phyloP scores from a whole-genome alignment of 176 grass and related monocot genomes.

The Oryza nivara region DNA sequence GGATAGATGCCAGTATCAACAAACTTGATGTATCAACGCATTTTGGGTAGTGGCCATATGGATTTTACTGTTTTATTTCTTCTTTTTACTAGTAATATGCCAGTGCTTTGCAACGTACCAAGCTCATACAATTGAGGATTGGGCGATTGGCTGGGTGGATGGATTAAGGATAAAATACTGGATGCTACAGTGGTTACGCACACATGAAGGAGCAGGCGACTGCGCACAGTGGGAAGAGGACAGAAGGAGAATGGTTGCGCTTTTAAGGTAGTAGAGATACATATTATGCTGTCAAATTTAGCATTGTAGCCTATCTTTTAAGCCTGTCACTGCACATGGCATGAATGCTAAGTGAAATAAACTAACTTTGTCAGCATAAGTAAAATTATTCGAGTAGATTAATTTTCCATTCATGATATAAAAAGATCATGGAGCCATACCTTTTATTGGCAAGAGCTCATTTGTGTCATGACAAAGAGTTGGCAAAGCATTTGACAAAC shows the following conservation, averaged over 20 bases:
- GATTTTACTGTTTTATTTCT: background rate
- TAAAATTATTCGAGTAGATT: background rate
- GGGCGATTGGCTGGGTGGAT: too few species aligned
- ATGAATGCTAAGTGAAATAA: background rate
- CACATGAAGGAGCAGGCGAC: too few species aligned
- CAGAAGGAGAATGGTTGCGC: too few species aligned
- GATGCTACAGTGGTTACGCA: too few species aligned
- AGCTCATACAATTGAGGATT: too few species aligned
- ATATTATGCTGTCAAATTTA: background rate
- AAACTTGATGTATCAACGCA: background rate
- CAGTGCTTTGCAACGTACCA: too few species aligned
- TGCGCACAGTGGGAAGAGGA: too few species aligned
- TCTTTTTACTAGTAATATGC: background rate
- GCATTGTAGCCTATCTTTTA: background rate
- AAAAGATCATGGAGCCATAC: background rate
- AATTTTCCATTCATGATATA: conserved; percentile 42
- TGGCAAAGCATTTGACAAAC: conserved; percentile 33
- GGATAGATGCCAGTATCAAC: background rate
- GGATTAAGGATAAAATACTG: too few species aligned
- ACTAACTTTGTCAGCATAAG: background rate
- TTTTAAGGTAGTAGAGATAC: background rate
- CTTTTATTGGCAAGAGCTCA: conserved; percentile 46
- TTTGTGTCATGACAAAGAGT: conserved; percentile 41
- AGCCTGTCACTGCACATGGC: background rate
- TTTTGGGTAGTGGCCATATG: background rate